Percentiles rank a stretch among this genome's conserved stretches.
Evolutionary conservation across 2,329 filamentous ascomycete species (phyloP).

Genomic region (Epichloe elymi): DNA sequence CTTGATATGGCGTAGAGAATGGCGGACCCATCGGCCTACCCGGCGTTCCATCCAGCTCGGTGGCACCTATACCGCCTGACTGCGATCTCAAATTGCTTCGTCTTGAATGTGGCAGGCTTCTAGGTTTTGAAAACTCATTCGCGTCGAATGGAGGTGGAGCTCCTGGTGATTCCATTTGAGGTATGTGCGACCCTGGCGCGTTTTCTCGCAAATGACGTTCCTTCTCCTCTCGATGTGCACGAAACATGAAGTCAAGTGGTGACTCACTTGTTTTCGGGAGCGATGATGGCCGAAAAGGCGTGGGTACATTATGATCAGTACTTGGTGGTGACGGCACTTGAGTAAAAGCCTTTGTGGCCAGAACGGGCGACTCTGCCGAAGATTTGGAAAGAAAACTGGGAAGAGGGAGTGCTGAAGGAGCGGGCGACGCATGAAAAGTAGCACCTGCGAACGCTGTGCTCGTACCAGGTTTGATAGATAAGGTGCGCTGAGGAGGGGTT

Average conservation of each 20-base stretch:
- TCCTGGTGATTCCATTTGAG: not conserved
- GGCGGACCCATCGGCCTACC: conserved; percentile 46
- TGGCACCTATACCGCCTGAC: conserved; percentile 14
- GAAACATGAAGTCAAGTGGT: conserved; percentile 82
- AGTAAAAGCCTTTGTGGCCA: conserved; percentile 19
- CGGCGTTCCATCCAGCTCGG: conserved; percentile 51
- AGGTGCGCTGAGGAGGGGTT: conserved; percentile 29
- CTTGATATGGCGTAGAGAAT: conserved; percentile 53
- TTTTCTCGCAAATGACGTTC: conserved; percentile 36
- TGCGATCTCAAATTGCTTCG: conserved; percentile 12
- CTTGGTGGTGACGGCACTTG: conserved; percentile 38
- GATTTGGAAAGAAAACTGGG: conserved; percentile 76
- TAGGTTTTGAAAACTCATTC: conserved; percentile 11
- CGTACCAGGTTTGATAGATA: conserved; percentile 30
- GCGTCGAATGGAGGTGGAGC: conserved; percentile 7
- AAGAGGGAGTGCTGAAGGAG: conserved; percentile 77
- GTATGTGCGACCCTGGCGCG: conserved; percentile 21
- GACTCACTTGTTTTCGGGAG: conserved; percentile 41
- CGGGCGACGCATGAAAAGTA: conserved; percentile 89
- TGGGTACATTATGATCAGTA: conserved; percentile 37
- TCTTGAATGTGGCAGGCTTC: conserved; percentile 14
- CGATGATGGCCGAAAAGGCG: conserved; percentile 26
- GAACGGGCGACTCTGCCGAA: conserved; percentile 47
- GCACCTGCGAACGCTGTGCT: conserved; percentile 72
- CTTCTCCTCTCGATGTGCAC: conserved; percentile 69